Percentiles rank a stretch among this genome's conserved stretches.
These are phyloP conservation scores for Umbelopsis vinacea DNA, from an alignment of 192 early-diverging fungal species.

Conservation along the genomic window DNA sequence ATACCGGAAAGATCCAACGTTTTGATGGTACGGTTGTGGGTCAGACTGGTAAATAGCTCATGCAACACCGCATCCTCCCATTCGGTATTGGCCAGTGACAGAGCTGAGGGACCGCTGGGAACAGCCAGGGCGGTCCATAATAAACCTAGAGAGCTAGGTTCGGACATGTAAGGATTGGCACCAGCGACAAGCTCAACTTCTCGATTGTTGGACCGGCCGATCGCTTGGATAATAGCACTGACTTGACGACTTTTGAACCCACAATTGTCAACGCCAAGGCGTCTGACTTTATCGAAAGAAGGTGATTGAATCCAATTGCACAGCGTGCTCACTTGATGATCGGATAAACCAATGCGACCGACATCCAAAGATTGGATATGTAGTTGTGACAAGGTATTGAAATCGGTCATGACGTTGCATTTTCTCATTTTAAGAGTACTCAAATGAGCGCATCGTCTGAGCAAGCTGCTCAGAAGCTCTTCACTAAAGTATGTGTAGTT, in stretches of 20 bases:
- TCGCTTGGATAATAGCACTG: background rate
- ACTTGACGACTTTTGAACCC: constrained; percentile 19
- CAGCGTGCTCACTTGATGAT: background rate
- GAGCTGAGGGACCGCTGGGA: background rate
- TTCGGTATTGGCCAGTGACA: background rate
- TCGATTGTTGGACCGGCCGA: background rate
- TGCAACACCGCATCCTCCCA: constrained; percentile 19
- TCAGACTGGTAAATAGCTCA: constrained; percentile 16
- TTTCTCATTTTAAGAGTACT: constrained; percentile 2
- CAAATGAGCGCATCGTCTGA: constrained; percentile 7
- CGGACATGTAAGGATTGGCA: constrained; percentile 16
- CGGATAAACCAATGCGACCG: background rate
- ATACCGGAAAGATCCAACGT: constrained; percentile 9
- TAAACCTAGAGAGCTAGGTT: background rate
- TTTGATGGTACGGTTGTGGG: constrained; percentile 4
- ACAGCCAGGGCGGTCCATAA: constrained; percentile 10
- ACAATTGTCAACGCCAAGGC: background rate
- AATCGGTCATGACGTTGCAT: constrained; percentile 1
- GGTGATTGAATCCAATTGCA: constrained; percentile 7
- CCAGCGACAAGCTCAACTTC: constrained; percentile 1
- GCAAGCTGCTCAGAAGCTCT: background rate
- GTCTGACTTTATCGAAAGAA: background rate
- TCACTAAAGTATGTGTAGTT: constrained; percentile 5
- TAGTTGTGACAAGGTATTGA: background rate
- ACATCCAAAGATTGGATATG: background rate